Conservation (phyloP, 2,329 filamentous ascomycete genomes). For the Passalora sequoiae region DNA sequence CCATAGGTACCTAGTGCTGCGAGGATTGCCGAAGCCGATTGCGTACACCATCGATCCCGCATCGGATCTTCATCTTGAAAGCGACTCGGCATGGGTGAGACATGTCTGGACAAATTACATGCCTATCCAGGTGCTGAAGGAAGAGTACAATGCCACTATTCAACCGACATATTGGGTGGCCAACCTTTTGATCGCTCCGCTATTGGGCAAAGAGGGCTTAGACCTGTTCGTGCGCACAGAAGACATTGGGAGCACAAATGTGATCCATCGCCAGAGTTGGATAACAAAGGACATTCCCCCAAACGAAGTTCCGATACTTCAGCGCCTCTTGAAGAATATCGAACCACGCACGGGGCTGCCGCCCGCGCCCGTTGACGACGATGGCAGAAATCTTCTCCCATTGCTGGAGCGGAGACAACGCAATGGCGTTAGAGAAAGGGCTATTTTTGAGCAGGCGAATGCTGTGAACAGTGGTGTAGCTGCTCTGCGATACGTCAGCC, state of each 20-base stretch:
- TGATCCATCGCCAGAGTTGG: no score
- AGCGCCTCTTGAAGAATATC: no score
- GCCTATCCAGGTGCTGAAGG: no score
- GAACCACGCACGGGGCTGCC: no score
- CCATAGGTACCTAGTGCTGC: constrained; percentile 21
- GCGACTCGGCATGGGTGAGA: no score
- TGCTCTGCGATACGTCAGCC: constrained; percentile 19
- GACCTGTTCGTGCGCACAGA: constrained; percentile 26
- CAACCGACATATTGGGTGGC: constrained; percentile 23
- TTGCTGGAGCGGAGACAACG: no score
- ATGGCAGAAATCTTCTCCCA: no score
- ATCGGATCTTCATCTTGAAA: constrained; percentile 15
- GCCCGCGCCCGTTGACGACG: no score
- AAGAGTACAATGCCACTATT: constrained; percentile 26
- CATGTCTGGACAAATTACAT: no score
- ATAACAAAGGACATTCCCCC: background rate
- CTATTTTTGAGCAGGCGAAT: background rate
- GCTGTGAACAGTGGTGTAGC: constrained; percentile 5
- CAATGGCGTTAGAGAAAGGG: no score
- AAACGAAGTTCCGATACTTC: no score
- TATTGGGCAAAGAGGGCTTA: constrained; percentile 27
- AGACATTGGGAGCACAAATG: no score
- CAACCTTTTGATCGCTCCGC: constrained; percentile 30
- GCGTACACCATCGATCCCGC: constrained; percentile 20
- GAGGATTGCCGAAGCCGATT: constrained; percentile 23